Evolutionary conservation across 805 yeast genomes (phyloP), one percentile per base, ranked within the genome.

Genomic region (Starmerella roubikii): DNA sequence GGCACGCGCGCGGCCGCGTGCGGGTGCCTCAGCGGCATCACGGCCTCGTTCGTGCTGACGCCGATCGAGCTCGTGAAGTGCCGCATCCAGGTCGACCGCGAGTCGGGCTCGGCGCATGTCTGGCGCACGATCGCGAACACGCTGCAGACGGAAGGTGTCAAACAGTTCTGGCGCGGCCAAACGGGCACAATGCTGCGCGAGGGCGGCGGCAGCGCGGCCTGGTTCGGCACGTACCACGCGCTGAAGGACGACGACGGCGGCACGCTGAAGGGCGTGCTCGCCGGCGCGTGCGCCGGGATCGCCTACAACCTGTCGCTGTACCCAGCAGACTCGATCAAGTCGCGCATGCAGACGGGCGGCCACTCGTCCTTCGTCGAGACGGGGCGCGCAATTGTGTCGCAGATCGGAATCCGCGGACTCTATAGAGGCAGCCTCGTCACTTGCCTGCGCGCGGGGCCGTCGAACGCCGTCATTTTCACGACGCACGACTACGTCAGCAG

Each of bases 41-140:
- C 75, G 30, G 86, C 94, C 0, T 77, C 94, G 19, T 78, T 78
- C 53, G 73, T 84, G 5, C 62, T 88, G 41, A 85, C 96, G 0
- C 97, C 97, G 0, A 76, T 88, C n/a, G 97, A 88, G 57, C 64
- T 88, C 42, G 66, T 88, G 50, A 88, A 88, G 57, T 86, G 96
- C 59, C 76, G 76, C 53, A 60, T 86, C 54, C 97, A 88, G 58
- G 93, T 88, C 19, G 42, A 47, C 21, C 23, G 37, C 10, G 13
- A 4, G 11, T 39, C 47, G 2, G 38, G 33, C 6, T 47, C 50
- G 15, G 58, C 64, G 3, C 32, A 37, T n/a, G 31, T 44, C 25
- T 19, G 37, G 27, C 32, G n/a, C 12, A 18, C 31, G 7, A 36
- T 44, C 17, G 11, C 11, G 10, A 22, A 23, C 10, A 40, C 44